These are phyloP conservation scores for Neurospora sp. DNA, from an alignment of 495 filamentous ascomycete genomes.

Conservation along the genomic window DNA sequence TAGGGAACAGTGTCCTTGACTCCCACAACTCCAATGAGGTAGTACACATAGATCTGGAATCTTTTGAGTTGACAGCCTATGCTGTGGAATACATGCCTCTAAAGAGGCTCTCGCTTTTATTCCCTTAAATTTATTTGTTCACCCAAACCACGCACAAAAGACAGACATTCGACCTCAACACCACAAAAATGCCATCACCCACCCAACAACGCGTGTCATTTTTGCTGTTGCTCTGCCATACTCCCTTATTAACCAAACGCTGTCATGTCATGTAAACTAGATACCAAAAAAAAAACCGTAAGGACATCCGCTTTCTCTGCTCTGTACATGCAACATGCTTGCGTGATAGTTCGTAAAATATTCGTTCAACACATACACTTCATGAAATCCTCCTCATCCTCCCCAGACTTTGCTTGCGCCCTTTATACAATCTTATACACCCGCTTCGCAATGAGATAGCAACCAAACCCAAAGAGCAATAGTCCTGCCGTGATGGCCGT, in stretches of 20 bases:
- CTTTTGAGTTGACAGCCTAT: no score
- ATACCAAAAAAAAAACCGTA: neutral
- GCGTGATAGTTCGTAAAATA: neutral
- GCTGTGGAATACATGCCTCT: neutral
- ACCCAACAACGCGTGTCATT: neutral
- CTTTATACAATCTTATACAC: slow-evolving; percentile 44
- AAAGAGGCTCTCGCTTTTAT: neutral
- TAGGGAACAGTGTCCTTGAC: no score
- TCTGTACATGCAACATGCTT: neutral
- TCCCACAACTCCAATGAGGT: no score
- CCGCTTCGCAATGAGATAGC: slow-evolving; percentile 76
- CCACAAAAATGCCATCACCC: neutral
- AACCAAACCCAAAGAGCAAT: slow-evolving; percentile 63
- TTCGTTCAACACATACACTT: neutral
- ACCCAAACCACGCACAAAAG: neutral
- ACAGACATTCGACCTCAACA: neutral
- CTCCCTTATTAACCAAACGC: neutral
- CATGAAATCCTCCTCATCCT: neutral
- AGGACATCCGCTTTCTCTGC: neutral
- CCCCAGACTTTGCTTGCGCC: no score
- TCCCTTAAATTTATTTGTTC: neutral
- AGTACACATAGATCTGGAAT: no score
- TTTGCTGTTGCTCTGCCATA: neutral
- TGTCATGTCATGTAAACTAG: neutral
- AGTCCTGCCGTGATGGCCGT: slow-evolving; percentile 62